Conservation (phyloP, 2,329 filamentous ascomycete species). For the Fusarium redolens region DNA sequence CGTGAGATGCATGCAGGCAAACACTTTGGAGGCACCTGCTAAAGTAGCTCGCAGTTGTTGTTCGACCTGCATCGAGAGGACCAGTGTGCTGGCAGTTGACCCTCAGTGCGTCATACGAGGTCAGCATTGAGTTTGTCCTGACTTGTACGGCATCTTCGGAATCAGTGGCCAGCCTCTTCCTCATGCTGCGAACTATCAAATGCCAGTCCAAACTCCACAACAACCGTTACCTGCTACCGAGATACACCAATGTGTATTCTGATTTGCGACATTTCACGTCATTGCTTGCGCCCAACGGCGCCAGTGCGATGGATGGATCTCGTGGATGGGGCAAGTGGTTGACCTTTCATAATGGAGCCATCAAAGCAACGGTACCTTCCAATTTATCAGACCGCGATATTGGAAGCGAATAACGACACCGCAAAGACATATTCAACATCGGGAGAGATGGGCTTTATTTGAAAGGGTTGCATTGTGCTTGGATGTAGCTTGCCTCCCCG, state of each 20-base stretch:
- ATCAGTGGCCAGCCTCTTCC: conserved; percentile 9
- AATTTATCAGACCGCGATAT: conserved; percentile 10
- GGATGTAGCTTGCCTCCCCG: conserved; percentile 32
- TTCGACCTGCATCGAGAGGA: conserved; percentile 1
- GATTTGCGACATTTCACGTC: conserved; percentile 20
- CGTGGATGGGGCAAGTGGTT: conserved; percentile 15
- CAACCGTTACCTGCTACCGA: not conserved
- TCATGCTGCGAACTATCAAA: conserved; percentile 4
- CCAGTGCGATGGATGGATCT: conserved; percentile 6
- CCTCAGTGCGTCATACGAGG: conserved; percentile 29
- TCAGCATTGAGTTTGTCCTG: conserved; percentile 16
- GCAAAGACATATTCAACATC: conserved; percentile 28
- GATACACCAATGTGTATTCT: not conserved
- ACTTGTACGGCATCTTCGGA: conserved; percentile 32
- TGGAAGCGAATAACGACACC: conserved; percentile 29
- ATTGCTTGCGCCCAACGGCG: conserved; percentile 26
- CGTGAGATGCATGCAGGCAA: conserved; percentile 23
- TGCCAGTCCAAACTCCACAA: not conserved
- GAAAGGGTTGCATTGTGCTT: conserved; percentile 40
- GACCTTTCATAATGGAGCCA: conserved; percentile 3
- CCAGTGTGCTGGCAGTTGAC: conserved; percentile 4
- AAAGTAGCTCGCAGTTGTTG: not conserved
- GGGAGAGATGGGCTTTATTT: conserved; percentile 9
- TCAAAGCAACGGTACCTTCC: conserved; percentile 1
- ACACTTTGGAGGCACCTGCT: conserved; percentile 3